These are phyloP conservation scores for Carallia brachiata DNA, from an alignment of 345 rosid species.

Conservation along the genomic window DNA sequence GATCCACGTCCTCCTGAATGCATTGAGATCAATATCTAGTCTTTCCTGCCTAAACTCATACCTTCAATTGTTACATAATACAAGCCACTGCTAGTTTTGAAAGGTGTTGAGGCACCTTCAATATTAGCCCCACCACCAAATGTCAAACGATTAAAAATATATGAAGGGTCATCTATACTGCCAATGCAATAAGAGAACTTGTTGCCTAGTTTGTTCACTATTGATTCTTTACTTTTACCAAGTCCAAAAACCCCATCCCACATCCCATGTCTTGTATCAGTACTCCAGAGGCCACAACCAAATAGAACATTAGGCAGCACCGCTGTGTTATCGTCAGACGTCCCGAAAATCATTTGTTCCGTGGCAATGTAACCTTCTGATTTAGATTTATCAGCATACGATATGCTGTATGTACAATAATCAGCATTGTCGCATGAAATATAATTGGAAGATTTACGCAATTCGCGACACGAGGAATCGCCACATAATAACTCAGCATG, in stretches of 20 bases:
- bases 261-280: slow-evolving; percentile 25
- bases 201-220: slow-evolving; percentile 45
- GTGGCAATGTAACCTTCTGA: slow-evolving; percentile 47
- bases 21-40: slow-evolving; percentile 37
- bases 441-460: slow-evolving; percentile 12
- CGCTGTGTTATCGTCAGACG: slow-evolving; percentile 33
- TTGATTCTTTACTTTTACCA: slow-evolving; percentile 38
- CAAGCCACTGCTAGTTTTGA: slow-evolving; percentile 30
- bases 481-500: slow-evolving; percentile 35
- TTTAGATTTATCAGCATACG: slow-evolving; percentile 27
- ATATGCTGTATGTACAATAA: slow-evolving; percentile 37
- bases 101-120: slow-evolving; percentile 52
- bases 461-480: slow-evolving; percentile 20
- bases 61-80: slow-evolving; percentile 48
- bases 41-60: slow-evolving; percentile 44
- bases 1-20: slow-evolving; percentile 22
- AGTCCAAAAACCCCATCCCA: slow-evolving; percentile 49
- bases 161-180: slow-evolving; percentile 36
- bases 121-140: slow-evolving; percentile 40
- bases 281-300: slow-evolving; percentile 52
- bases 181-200: slow-evolving; percentile 61
- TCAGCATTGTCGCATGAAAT: slow-evolving; percentile 20
- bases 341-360: slow-evolving; percentile 40
- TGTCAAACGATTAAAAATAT: slow-evolving; percentile 38
- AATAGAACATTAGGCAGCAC: slow-evolving; percentile 30